Evolutionary conservation across 2,329 filamentous ascomycete species (phyloP).

Genomic region (Raffaelea albimanens): DNA sequence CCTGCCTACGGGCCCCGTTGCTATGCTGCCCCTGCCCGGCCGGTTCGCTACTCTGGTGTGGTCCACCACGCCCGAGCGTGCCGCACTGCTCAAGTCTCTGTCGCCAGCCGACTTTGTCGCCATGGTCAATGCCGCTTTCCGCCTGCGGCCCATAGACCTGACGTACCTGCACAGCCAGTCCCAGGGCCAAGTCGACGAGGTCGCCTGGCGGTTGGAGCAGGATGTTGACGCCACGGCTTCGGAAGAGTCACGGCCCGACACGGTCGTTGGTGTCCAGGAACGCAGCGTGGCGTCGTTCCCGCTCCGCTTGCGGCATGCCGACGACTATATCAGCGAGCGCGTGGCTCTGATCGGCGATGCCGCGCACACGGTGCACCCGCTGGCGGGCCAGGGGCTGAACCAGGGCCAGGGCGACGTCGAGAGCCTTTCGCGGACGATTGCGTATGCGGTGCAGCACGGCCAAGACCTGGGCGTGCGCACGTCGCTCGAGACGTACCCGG

Average conservation of each 20-base stretch:
- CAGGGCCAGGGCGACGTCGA: conserved; percentile 85
- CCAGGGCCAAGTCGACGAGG: conserved; percentile 38
- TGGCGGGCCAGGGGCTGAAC: conserved; percentile 91
- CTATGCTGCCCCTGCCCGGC: conserved; percentile 80
- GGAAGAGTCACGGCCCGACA: conserved; percentile 51
- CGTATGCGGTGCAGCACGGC: conserved; percentile 68
- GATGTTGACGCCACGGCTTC: conserved; percentile 27
- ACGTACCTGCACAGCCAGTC: conserved; percentile 65
- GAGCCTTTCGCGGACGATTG: conserved; percentile 64
- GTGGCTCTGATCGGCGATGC: conserved; percentile 88
- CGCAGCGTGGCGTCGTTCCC: conserved; percentile 83
- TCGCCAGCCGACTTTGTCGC: conserved; percentile 64
- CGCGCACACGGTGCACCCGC: conserved; percentile 87
- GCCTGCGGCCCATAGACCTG: conserved; percentile 69
- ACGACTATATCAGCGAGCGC: conserved; percentile 85
- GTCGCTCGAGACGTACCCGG: conserved; percentile 71
- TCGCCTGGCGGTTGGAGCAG: conserved; percentile 59
- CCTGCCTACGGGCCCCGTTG: conserved; percentile 82
- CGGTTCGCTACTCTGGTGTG: conserved; percentile 81
- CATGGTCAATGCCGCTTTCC: conserved; percentile 90
- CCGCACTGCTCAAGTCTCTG: conserved; percentile 69
- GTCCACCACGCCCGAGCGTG: conserved; percentile 80
- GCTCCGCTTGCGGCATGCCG: conserved; percentile 83
- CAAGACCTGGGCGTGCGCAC: conserved; percentile 76
- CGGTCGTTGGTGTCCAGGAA: conserved; percentile 61